These are phyloP conservation scores for Ophiocordyceps australis DNA, from an alignment of 2,329 filamentous ascomycete genomes.

Conservation along the genomic window DNA sequence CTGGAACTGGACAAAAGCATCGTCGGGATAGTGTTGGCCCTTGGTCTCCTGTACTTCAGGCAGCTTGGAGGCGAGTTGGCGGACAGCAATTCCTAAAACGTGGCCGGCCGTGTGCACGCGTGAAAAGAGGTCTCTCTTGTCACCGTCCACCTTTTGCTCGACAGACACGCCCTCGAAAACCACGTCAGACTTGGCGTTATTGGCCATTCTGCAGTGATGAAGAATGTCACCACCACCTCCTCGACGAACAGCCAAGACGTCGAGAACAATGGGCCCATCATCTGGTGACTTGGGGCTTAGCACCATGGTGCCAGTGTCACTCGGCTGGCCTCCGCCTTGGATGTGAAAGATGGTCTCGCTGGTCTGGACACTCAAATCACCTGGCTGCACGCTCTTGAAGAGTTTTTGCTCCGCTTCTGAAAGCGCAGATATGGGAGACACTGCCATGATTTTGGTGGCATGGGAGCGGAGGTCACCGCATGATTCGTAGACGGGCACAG, in stretches of 20 bases:
- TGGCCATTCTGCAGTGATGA: conserved; percentile 43
- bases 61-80: conserved; percentile 30
- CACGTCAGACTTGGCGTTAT: conserved; percentile 3
- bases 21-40: conserved; percentile 52
- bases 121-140: conserved; percentile 44
- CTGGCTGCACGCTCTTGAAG: conserved; percentile 34
- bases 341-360: conserved; percentile 56
- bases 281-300: too few species aligned
- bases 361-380: conserved; percentile 40
- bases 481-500: too few species aligned
- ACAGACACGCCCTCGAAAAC: conserved; percentile 26
- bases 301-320: conserved; percentile 42
- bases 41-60: conserved; percentile 46
- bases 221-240: conserved; percentile 35
- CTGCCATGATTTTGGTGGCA: too few species aligned
- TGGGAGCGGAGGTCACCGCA: too few species aligned
- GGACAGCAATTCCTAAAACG: conserved; percentile 50
- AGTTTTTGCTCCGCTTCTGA: conserved; percentile 31
- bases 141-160: conserved; percentile 38
- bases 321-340: conserved; percentile 58
- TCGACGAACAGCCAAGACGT: conserved; percentile 25
- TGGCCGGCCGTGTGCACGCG: conserved; percentile 59
- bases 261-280: conserved; percentile 16
- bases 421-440: conserved; percentile 29
- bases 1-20: conserved; percentile 48